Evolutionary conservation across 441 rosid genomes (phyloP), one percentile per base, ranked within the genome.

Genomic region (Eutrema salsugineum): DNA sequence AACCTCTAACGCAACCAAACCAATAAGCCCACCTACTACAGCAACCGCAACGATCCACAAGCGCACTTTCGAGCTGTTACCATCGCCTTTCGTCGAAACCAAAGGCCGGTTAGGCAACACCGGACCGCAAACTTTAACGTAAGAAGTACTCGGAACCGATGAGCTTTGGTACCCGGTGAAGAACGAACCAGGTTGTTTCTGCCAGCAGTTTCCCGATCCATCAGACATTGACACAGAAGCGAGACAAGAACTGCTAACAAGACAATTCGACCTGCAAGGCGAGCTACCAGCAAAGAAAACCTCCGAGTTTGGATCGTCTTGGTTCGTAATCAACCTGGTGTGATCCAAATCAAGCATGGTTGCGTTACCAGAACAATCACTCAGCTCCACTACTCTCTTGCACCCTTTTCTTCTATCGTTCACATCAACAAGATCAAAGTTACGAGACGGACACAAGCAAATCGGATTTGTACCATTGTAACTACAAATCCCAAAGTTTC

Each of bases 181-280:
- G 74, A 82, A 88, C 0, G 68, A 58, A 8, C 80, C 79, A 0
- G 82, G 74, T 0, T 83, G 78, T 65, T 91, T 91, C 78, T 83
- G 62, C 81, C 87, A 85, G 70, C 96, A 91, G 66, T 56, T 42
- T 5, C 97, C 97, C 2, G 87, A 78, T 9, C 97, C 97, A 81
- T 91, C 94, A 3, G 91, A 82, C 67, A 87, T 66, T 0, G 87
- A 84, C 5, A 90, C 82, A 8, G 97, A 89, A 17, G 91, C 97
- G 66, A 73, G 70, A 67, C 94, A 91, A 61, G 87, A 63, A 71
- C 40, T 15, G 8, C 87, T 80, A 48, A 4, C 55, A 15, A 87
- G 84, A 78, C 94, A 91, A 70, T 85, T 86, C 35, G 64, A 56
- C 55, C 89, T 72, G 72, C 97, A 91, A 36, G 84, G 92, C 0